Conservation (phyloP, 2,329 filamentous ascomycete genomes). For the Penicillium sp. region DNA sequence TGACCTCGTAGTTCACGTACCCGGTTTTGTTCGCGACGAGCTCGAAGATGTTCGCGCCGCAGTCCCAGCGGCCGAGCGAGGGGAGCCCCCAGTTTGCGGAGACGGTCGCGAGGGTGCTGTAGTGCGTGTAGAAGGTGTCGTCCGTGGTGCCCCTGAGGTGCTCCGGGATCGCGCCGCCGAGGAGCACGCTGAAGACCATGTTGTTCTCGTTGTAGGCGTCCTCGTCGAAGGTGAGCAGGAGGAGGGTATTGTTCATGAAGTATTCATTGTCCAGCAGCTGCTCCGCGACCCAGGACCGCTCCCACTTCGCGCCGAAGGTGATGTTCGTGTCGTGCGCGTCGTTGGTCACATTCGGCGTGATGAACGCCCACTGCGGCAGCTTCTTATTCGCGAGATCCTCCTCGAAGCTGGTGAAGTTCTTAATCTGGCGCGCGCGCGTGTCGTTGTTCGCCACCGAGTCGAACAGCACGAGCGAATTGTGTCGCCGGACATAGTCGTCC, state of each 20-base stretch:
- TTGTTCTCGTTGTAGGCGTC: slow-evolving; percentile 52
- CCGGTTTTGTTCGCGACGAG: slow-evolving; percentile 65
- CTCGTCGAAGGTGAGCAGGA: slow-evolving; percentile 83
- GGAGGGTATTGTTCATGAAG: slow-evolving; percentile 69
- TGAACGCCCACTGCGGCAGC: slow-evolving; percentile 71
- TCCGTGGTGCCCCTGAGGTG: slow-evolving; percentile 70
- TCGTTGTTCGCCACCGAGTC: slow-evolving; percentile 65
- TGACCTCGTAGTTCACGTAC: slow-evolving; percentile 54
- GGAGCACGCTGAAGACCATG: slow-evolving; percentile 72
- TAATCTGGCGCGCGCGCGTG: slow-evolving; percentile 69
- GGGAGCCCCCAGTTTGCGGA: slow-evolving; percentile 72
- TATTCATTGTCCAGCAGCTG: slow-evolving; percentile 32
- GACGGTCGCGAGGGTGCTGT: slow-evolving; percentile 70
- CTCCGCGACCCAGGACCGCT: slow-evolving; percentile 41
- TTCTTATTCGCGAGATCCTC: slow-evolving; percentile 66
- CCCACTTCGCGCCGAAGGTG: slow-evolving; percentile 71
- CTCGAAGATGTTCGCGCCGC: slow-evolving; percentile 71
- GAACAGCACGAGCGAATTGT: slow-evolving; percentile 71
- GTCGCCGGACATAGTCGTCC: slow-evolving; percentile 83
- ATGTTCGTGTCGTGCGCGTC: slow-evolving; percentile 78
- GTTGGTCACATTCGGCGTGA: slow-evolving; percentile 61
- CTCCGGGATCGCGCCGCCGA: slow-evolving; percentile 74
- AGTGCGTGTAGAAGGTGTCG: slow-evolving; percentile 73
- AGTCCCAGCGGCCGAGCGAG: slow-evolving; percentile 73
- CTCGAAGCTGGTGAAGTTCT: slow-evolving; percentile 74